Evolutionary conservation across 23 red algal species (phyloP), one percentile per base, ranked within the genome.

Genomic region (Gracilaria gracilis): DNA sequence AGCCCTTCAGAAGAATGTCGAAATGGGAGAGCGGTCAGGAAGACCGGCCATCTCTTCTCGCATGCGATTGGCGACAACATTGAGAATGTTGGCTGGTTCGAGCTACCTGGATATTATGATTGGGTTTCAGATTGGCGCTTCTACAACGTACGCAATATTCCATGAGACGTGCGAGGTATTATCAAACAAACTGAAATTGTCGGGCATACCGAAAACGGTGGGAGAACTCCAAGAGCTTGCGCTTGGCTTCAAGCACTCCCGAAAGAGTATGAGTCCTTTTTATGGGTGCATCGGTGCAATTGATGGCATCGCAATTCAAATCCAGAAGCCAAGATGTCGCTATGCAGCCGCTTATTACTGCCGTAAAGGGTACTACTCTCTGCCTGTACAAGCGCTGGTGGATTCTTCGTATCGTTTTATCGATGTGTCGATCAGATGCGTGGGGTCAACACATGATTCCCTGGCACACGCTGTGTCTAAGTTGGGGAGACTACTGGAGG

Each of bases 341-440:
- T 19, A 0, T n/a, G 81, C 57, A 0, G 81, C 9, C 29, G 81
- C 31, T 14, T 85, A 42, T 17, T 85, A 64, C 47, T 85, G 28
- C 38, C 57, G 81, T 13, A 85, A 85, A 51, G 61, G 57, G 33
- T 85, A 66, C 20, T 85, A 69, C 39, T 58, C 81, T 0, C 44
- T 85, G 24, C 57, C 57, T 17, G 39, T 65, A 24, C 81, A 67
- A 34, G 81, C 81, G 14, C 29, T 85, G 0, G 81, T 85, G 9
- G 81, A 85, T 12, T 70, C 81, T 14, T 48, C 42, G 27, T 85
- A 66, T 49, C 29, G 59, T 19, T 85, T 66, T 85, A 24, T 85
- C 37, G 32, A 66, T 70, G 39, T 69, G 12, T 85, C 81, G 13
- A 47, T 58, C 4, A n/a, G 57, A 42, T 85, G 57, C 49, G 55